Percentiles rank a stretch among this genome's conserved stretches.
phyloP scores from a whole-genome alignment of 2,329 filamentous ascomycete genomes.

The Aspergillus sp. region DNA sequence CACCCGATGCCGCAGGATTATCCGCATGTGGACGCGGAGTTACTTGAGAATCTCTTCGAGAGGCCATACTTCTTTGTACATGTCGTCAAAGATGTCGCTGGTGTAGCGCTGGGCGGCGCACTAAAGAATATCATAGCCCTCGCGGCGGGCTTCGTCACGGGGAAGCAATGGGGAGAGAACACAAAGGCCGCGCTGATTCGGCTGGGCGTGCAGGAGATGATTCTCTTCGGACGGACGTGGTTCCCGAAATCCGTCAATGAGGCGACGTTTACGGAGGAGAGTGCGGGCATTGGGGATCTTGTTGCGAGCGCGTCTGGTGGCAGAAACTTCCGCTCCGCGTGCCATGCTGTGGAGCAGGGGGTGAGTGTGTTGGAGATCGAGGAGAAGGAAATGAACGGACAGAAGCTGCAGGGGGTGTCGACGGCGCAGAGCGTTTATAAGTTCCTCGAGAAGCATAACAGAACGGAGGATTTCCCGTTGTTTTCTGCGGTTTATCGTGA shows the following conservation, averaged over 20 bases:
- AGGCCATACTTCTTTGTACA: conserved; percentile 93
- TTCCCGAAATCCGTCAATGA: conserved; percentile 24
- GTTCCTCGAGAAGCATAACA: conserved; percentile 21
- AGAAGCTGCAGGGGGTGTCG: conserved; percentile 25
- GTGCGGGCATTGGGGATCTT: conserved; percentile 30
- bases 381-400: conserved; percentile 23
- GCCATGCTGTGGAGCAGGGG: conserved; percentile 23
- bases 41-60: conserved; percentile 82
- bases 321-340: conserved; percentile 24
- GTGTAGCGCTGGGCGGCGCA: conserved; percentile 70
- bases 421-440: conserved; percentile 20
- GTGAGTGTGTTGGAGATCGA: conserved; percentile 24
- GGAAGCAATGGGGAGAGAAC: conserved; percentile 92
- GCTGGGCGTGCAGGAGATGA: conserved; percentile 88
- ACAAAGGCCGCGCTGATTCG: conserved; percentile 95
- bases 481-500: conserved; percentile 20
- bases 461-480: conserved; percentile 21
- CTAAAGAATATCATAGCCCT: conserved; percentile 94
- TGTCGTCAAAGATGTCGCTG: conserved; percentile 70
- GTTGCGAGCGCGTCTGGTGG: conserved; percentile 22
- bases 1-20: conserved; percentile 76
- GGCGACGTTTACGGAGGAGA: conserved; percentile 26
- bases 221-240: conserved; percentile 71
- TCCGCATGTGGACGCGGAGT: conserved; percentile 77
- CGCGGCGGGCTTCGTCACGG: conserved; percentile 88